Evolutionary conservation across 78 protist species (phyloP).

Genomic region (Capsaspora owczarzaki): DNA sequence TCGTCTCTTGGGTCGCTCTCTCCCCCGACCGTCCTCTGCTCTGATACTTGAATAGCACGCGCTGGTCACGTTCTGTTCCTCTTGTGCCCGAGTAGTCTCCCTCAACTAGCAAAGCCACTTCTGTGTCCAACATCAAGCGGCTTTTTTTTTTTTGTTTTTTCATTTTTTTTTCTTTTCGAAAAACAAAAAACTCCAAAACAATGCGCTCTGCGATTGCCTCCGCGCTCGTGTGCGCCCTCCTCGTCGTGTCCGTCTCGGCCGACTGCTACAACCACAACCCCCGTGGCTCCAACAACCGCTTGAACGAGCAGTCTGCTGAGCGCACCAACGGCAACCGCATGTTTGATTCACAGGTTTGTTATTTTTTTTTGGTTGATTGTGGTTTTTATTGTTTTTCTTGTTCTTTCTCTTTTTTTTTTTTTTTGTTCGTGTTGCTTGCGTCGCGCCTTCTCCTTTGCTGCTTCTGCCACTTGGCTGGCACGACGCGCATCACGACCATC

Average conservation of each 20-base stretch:
- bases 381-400: not conserved
- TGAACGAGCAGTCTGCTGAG: conserved; percentile 25
- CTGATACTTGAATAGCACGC: too few relatives aligned
- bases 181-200: not conserved
- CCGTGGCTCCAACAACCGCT: conserved; percentile 35
- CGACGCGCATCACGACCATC: too few relatives aligned
- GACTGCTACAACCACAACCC: conserved; percentile 23
- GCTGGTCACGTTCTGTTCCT: too few relatives aligned
- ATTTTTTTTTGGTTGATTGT: not conserved
- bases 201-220: not conserved
- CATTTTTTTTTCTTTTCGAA: too few relatives aligned
- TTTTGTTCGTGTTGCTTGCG: not conserved
- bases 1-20: too few relatives aligned
- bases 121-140: too few relatives aligned
- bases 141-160: too few relatives aligned
- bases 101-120: too few relatives aligned
- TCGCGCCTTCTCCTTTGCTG: not conserved
- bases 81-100: too few relatives aligned
- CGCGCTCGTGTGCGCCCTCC: not conserved
- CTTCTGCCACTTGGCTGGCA: too few relatives aligned
- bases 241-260: not conserved
- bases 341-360: conserved; percentile 28
- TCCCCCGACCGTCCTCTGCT: too few relatives aligned
- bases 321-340: conserved; percentile 49
- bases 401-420: not conserved